phyloP scores from a whole-genome alignment of 345 rosid genomes.

The Lepidium africanum region DNA sequence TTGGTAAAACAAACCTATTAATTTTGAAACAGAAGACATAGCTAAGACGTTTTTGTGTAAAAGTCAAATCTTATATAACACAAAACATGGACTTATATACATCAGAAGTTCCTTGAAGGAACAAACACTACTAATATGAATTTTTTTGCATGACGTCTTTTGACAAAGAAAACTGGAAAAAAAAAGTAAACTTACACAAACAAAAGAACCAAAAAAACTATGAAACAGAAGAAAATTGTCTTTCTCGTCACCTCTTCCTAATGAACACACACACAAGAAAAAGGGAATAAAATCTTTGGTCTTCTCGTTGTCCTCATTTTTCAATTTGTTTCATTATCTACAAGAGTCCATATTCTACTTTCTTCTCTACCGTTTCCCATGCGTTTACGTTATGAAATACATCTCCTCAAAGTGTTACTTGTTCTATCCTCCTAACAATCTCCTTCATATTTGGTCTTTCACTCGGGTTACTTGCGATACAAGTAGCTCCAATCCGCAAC shows the following conservation, averaged over 20 bases:
- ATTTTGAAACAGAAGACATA: neutral
- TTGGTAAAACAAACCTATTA: no score
- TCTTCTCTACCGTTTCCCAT: neutral
- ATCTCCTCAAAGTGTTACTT: constrained; percentile 20
- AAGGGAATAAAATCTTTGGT: no score
- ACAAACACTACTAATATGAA: neutral
- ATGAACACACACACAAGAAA: neutral
- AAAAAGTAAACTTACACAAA: neutral
- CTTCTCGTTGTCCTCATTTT: neutral
- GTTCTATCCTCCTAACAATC: constrained; percentile 49
- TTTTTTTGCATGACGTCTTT: neutral
- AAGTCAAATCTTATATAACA: neutral
- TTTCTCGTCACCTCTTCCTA: neutral
- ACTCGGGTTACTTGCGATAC: constrained; percentile 42
- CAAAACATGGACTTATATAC: constrained; percentile 6
- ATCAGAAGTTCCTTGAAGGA: neutral
- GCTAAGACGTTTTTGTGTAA: neutral
- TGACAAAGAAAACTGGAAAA: neutral
- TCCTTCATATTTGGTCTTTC: constrained; percentile 44
- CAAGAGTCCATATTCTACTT: neutral
- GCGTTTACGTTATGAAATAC: neutral
- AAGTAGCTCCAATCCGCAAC: constrained; percentile 49
- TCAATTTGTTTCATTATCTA: neutral
- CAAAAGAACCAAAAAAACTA: neutral
- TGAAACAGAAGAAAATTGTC: neutral